These are phyloP conservation scores for Penicillium coprophilum DNA, from an alignment of 495 filamentous ascomycete genomes.

Conservation along the genomic window DNA sequence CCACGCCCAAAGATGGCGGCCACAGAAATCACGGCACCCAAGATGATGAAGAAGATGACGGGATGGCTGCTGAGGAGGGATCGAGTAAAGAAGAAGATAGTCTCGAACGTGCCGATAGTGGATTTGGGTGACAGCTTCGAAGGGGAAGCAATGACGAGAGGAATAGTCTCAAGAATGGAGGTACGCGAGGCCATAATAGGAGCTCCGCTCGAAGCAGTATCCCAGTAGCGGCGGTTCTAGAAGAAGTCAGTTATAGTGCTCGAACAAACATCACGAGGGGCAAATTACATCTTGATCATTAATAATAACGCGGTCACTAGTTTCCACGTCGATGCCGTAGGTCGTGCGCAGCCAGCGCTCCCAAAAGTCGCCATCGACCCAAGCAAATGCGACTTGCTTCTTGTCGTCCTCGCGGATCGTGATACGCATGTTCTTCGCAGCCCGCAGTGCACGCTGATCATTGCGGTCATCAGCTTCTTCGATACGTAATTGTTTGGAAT, in stretches of 20 bases:
- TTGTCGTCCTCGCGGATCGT: constrained; percentile 82
- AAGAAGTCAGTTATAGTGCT: constrained; percentile 28
- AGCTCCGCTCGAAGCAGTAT: constrained; percentile 82
- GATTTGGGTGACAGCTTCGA: constrained; percentile 86
- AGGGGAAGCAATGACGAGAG: constrained; percentile 69
- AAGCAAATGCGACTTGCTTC: constrained; percentile 93
- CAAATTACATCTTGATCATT: constrained; percentile 91
- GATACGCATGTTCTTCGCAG: constrained; percentile 90
- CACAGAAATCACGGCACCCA: constrained; percentile 49
- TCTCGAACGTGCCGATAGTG: constrained; percentile 72
- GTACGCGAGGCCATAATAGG: constrained; percentile 86
- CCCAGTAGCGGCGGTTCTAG: constrained; percentile 93
- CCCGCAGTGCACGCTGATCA: constrained; percentile 80
- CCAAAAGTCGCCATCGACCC: constrained; percentile 98
- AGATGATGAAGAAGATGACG: constrained; percentile 62
- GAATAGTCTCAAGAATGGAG: constrained; percentile 91
- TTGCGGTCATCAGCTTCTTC: constrained; percentile 94
- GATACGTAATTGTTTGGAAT: constrained; percentile 90
- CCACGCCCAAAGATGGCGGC: constrained; percentile 37
- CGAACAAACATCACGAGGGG: not conserved
- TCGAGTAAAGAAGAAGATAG: constrained; percentile 73
- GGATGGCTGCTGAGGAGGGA: constrained; percentile 69
- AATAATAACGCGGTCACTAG: constrained; percentile 90
- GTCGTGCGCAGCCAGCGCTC: constrained; percentile 93
- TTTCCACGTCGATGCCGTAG: constrained; percentile 82